Evolutionary conservation across 768 basidiomycete genomes (phyloP), one percentile per base, ranked within the genome.

Genomic region (Mycena olivaceomarginata): DNA sequence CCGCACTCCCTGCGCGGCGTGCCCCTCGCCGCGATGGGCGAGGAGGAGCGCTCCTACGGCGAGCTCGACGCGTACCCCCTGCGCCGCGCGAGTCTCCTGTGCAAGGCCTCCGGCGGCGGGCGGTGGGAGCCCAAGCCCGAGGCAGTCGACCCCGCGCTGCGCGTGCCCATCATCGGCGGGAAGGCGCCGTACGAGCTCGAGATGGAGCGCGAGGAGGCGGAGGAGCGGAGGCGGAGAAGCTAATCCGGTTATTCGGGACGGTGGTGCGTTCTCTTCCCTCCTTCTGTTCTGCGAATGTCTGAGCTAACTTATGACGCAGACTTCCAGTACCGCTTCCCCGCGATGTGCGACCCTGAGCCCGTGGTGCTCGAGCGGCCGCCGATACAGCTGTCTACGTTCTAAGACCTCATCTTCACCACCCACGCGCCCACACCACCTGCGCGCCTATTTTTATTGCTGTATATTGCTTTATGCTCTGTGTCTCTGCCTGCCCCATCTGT

Each of bases 31-130:
- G 85, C 81, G 4, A 31, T 2, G 31, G 31, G 31, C 31, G 31
- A 20, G 69, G n/a, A n/a, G n/a, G 88, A 89, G 74, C 89, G 87
- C 70, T 91, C 92, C 1, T 92, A 91, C 72, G 94, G 94, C 75
- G 94, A 94, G 82, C 89, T 96, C 40, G 92, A 93, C 67, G 90
- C 93, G 1, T 96, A 96, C 79, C 95, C 95, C 2, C 90, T 96
- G 25, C 88, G 90, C 57, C 91, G 92, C 71, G 91, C 92, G 4
- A 92, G 90, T 80, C 87, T 90, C 65, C 88, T 95, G 16, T 96
- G 95, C 86, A 96, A 96, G 80, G 93, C 93, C 1, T 91, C 92
- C 22, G 95, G 95, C 62, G 94, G 94, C 16, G 95, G 95, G 18
- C 92, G 95, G 45, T 96, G 95, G 95, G 91, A 91, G 78, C 95